A percentile compares a stretch with the other conserved stretches of the same genome.
Conservation (phyloP, 2,329 filamentous ascomycete species). For the Davidsoniella virescens region DNA sequence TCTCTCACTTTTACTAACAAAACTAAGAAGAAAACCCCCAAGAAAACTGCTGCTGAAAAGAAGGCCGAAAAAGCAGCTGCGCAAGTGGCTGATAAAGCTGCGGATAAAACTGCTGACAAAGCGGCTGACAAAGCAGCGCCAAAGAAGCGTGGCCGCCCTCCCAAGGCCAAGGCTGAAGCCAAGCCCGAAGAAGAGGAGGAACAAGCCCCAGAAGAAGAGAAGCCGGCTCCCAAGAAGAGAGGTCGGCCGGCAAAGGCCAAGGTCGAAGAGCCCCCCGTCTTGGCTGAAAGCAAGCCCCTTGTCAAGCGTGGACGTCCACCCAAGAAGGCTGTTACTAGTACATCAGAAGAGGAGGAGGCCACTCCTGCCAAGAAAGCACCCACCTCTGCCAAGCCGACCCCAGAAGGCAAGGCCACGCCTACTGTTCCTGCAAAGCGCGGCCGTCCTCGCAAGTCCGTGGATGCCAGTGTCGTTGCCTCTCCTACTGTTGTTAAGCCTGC, state of each 20-base stretch:
- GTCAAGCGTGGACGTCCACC: constrained; percentile 17
- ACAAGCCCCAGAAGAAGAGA: constrained; percentile 1
- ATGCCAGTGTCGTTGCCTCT: background rate
- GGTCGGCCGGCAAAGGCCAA: constrained; percentile 12
- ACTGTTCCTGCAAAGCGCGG: constrained; percentile 4
- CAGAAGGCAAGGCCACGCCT: background rate
- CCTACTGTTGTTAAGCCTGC: background rate
- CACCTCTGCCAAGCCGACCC: background rate
- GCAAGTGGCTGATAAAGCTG: background rate
- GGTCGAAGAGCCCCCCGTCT: constrained; percentile 17
- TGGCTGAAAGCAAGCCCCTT: constrained; percentile 19
- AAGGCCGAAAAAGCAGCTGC: background rate
- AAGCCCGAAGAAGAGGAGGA: background rate
- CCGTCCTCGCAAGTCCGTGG: constrained; percentile 7
- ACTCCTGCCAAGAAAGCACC: background rate
- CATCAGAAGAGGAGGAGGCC: constrained; percentile 1
- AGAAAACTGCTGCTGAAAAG: constrained; percentile 15
- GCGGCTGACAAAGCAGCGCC: background rate
- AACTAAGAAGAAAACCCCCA: constrained; percentile 3
- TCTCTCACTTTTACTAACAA: background rate
- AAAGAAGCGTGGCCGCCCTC: constrained; percentile 10
- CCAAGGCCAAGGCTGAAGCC: constrained; percentile 3
- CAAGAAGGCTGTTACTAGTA: constrained; percentile 16
- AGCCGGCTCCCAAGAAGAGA: constrained; percentile 4
- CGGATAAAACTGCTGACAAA: background rate